Conservation (phyloP, 2,329 filamentous ascomycete genomes). For the Aspergillus piperis region DNA sequence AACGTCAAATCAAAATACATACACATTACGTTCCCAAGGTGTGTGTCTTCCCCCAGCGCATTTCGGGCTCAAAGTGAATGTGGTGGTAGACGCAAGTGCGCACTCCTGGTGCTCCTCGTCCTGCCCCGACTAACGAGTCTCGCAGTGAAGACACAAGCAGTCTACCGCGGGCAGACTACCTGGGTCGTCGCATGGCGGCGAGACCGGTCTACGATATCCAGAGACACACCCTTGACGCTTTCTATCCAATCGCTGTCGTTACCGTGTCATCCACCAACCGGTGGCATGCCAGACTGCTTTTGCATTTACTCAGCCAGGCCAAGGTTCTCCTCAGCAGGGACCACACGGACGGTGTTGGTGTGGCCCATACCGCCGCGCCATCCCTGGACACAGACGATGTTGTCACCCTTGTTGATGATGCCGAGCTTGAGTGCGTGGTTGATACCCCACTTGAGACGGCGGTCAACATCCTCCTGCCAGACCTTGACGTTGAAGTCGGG, state of each 20-base stretch:
- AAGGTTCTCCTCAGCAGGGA: conserved; percentile 50
- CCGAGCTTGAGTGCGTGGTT: conserved; percentile 79
- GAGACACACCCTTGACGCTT: conserved; percentile 15
- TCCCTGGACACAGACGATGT: conserved; percentile 67
- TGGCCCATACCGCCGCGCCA: conserved; percentile 69
- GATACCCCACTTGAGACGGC: conserved; percentile 96
- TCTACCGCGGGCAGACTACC: conserved; percentile 13
- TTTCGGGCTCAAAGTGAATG: neutral
- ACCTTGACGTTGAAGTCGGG: conserved; percentile 89
- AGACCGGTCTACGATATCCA: conserved; percentile 21
- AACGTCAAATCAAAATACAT: conserved; percentile 22
- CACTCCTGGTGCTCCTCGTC: conserved; percentile 8
- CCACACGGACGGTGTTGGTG: conserved; percentile 63
- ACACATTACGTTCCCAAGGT: conserved; percentile 17
- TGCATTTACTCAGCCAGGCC: conserved; percentile 41
- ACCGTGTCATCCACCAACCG: conserved; percentile 17
- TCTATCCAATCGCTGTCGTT: conserved; percentile 22
- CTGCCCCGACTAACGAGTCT: conserved; percentile 12
- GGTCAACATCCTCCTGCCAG: conserved; percentile 99
- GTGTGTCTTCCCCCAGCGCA: conserved; percentile 12
- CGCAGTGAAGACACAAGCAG: conserved; percentile 6
- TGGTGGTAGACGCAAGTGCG: conserved; percentile 4
- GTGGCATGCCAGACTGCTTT: conserved; percentile 17
- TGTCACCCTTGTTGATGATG: conserved; percentile 76
- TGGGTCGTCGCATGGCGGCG: conserved; percentile 13